Conservation (phyloP, 2,329 filamentous ascomycete genomes). For the Trichoderma brevicompactum region DNA sequence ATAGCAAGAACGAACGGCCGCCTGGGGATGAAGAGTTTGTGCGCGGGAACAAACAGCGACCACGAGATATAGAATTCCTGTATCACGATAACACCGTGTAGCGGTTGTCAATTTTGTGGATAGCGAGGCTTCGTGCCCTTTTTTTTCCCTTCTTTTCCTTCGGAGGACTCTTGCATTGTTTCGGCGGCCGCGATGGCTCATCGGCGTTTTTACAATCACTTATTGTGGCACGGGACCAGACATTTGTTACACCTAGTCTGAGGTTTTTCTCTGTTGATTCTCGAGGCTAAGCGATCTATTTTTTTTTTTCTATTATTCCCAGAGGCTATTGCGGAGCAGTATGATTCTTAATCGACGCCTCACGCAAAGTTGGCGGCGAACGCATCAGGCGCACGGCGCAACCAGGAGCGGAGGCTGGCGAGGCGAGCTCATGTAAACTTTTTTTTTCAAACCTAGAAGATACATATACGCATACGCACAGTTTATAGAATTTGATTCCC, state of each 20-base stretch:
- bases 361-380: neutral
- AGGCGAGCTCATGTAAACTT: constrained; percentile 6
- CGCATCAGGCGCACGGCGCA: constrained; percentile 14
- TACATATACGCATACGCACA: neutral
- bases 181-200: constrained; percentile 21
- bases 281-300: constrained; percentile 1
- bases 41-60: constrained; percentile 73
- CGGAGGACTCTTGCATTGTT: constrained; percentile 25
- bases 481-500: constrained; percentile 4
- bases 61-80: constrained; percentile 88
- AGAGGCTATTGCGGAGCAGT: neutral
- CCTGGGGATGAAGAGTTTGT: constrained; percentile 92
- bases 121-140: neutral
- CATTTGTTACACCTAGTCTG: constrained; percentile 6
- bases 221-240: neutral
- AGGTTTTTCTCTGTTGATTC: constrained; percentile 3
- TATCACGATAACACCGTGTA: constrained; percentile 88
- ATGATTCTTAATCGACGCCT: neutral
- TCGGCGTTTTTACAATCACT: constrained; percentile 26
- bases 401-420: neutral
- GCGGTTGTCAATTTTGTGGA: neutral
- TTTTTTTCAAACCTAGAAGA: neutral
- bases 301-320: neutral
- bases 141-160: neutral
- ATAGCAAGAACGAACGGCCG: constrained; percentile 87